Conservation (phyloP, 495 filamentous ascomycete genomes). For the Talaromyces stipitatus region DNA sequence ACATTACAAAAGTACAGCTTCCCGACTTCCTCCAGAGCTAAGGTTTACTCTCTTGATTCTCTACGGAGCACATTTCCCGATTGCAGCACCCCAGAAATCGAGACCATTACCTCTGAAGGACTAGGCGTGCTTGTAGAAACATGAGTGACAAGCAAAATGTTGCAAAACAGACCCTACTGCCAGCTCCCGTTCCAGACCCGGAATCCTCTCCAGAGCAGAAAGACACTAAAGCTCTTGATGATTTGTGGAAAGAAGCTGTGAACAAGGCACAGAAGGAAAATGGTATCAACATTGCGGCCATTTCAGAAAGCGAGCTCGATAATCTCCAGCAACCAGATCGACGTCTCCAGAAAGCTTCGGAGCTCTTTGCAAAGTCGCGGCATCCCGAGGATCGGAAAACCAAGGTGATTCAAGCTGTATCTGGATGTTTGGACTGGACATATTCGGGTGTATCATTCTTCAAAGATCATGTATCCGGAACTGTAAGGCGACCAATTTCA, state of each 20-base stretch:
- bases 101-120: neutral
- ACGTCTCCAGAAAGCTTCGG: neutral
- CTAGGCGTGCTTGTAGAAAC: neutral
- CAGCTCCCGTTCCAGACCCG: neutral
- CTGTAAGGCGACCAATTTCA: neutral
- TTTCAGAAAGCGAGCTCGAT: neutral
- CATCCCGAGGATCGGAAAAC: neutral
- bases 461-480: neutral
- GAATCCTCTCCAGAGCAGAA: neutral
- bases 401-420: neutral
- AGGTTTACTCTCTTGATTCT: neutral
- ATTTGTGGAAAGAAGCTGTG: neutral
- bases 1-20: neutral
- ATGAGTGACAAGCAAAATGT: neutral
- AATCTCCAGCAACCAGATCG: neutral
- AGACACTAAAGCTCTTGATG: neutral
- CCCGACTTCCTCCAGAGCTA: neutral
- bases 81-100: neutral
- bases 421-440: neutral
- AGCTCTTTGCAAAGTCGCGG: neutral
- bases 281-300: neutral
- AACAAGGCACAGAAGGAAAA: neutral
- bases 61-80: neutral
- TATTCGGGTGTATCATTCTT: neutral
- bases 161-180: neutral